A percentile compares a stretch with the other conserved stretches of the same genome.
These are phyloP conservation scores for Cutaneotrichosporon sp. DNA, from an alignment of 1,284 basidiomycete genomes.

Conservation along the genomic window DNA sequence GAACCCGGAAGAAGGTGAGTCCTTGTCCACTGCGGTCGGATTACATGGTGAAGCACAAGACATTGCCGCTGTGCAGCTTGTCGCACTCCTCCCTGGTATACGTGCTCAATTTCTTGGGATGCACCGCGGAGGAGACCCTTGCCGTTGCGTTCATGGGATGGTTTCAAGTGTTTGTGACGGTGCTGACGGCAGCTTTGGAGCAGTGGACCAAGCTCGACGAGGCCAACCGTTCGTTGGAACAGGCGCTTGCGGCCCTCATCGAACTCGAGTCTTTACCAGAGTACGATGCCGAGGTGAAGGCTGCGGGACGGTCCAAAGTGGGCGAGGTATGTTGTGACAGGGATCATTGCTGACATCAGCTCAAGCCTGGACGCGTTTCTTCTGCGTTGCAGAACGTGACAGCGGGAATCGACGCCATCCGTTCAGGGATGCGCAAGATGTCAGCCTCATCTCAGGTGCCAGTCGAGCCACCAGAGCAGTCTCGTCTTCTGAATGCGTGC, in stretches of 20 bases:
- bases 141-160: too few relatives aligned
- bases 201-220: slow-evolving; percentile 70
- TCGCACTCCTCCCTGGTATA: too few relatives aligned
- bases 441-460: slow-evolving; percentile 76
- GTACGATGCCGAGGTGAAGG: slow-evolving; percentile 37
- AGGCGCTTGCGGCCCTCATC: slow-evolving; percentile 37
- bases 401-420: slow-evolving; percentile 63
- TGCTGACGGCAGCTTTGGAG: slow-evolving; percentile 58
- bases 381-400: slow-evolving; percentile 9
- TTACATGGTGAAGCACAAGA: too few relatives aligned
- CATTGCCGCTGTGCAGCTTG: neutral
- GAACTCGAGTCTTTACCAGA: slow-evolving; percentile 38
- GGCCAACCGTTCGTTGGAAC: slow-evolving; percentile 44
- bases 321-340: slow-evolving; percentile 23
- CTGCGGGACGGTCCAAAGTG: slow-evolving; percentile 18
- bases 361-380: neutral
- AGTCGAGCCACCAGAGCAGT: slow-evolving; percentile 91
- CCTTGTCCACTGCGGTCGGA: too few relatives aligned
- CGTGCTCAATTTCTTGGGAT: too few relatives aligned
- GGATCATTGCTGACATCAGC: slow-evolving; percentile 7
- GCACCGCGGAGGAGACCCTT: too few relatives aligned
- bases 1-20: slow-evolving; percentile 61
- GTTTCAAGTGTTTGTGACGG: too few relatives aligned
- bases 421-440: slow-evolving; percentile 82
- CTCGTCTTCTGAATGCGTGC: slow-evolving; percentile 79